A percentile compares a stretch with the other conserved stretches of the same genome.
These are phyloP conservation scores for Dianthus caryophyllus DNA, from an alignment of 148 eudicot genomes.

Conservation along the genomic window DNA sequence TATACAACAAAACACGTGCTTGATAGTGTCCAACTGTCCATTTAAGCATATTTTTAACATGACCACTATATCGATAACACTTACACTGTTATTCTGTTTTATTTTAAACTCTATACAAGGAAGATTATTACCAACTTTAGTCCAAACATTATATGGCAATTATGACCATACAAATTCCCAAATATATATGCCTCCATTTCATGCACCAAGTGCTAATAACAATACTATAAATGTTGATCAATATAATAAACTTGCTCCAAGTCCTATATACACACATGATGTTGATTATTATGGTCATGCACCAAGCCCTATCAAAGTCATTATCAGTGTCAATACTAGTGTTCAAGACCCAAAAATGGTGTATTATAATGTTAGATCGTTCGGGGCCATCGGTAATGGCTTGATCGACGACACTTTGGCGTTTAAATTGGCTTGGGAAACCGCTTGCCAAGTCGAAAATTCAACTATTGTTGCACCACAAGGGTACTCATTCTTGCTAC, in stretches of 20 bases:
- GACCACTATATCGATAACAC: background rate
- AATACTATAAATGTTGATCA: background rate
- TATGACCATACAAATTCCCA: background rate
- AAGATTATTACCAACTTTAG: constrained; percentile 11
- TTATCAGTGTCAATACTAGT: background rate
- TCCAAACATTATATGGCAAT: constrained; percentile 18
- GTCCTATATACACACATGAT: constrained; percentile 7
- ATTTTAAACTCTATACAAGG: constrained; percentile 32
- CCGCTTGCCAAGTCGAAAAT: constrained; percentile 51
- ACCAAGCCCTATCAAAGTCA: background rate
- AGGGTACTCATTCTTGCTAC: constrained; percentile 54
- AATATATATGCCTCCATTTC: constrained; percentile 47
- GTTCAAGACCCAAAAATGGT: background rate
- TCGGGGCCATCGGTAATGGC: constrained; percentile 81
- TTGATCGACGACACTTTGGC: constrained; percentile 60
- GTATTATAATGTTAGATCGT: constrained; percentile 44
- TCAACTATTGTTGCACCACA: constrained; percentile 45
- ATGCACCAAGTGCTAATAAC: constrained; percentile 11
- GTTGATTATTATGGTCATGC: background rate
- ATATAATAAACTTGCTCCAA: constrained; percentile 19
- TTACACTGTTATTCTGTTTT: constrained; percentile 7
- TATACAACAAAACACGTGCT: no score
- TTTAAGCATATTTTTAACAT: background rate
- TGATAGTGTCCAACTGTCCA: no score
- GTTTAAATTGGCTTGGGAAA: constrained; percentile 77